These are phyloP conservation scores for Pinguiococcus pyrenoidosus DNA, from an alignment of 108 stramenopile species.

Conservation along the genomic window DNA sequence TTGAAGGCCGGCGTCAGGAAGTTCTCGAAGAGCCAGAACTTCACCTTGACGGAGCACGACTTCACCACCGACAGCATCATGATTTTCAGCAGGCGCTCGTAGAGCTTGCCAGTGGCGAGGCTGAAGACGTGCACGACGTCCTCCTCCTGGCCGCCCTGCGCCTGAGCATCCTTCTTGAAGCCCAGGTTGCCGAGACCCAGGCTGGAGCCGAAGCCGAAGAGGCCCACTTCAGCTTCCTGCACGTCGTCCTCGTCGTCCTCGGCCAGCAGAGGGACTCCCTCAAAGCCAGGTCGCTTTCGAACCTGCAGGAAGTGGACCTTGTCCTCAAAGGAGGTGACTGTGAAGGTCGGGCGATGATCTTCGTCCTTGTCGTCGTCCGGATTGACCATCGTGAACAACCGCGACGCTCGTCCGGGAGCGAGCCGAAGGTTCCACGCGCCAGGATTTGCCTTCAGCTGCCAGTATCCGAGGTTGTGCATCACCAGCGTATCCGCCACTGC, in stretches of 20 bases:
- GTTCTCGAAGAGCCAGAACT: constrained; percentile 98
- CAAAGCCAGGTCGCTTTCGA: constrained; percentile 26
- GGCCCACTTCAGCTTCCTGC: neutral
- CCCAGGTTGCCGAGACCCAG: neutral
- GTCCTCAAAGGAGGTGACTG: constrained; percentile 18
- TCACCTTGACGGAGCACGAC: constrained; percentile 75
- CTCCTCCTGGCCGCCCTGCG: constrained; percentile 17
- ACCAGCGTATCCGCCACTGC: constrained; percentile 70
- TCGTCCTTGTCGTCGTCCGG: no score
- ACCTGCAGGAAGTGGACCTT: constrained; percentile 14
- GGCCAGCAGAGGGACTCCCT: constrained; percentile 18
- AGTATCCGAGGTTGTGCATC: constrained; percentile 96
- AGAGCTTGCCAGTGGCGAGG: constrained; percentile 88
- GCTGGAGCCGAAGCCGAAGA: no score
- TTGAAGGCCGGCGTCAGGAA: constrained; percentile 80
- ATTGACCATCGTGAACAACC: no score
- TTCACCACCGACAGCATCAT: constrained; percentile 98
- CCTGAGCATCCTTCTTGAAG: neutral
- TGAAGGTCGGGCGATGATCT: no score
- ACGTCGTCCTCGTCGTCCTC: constrained; percentile 2
- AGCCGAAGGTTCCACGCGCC: constrained; percentile 74
- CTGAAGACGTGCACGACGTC: constrained; percentile 92
- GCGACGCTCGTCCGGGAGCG: constrained; percentile 49
- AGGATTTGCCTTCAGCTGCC: constrained; percentile 84
- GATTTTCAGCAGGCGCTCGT: constrained; percentile 86